Evolutionary conservation across 331 rosid genomes (phyloP), one percentile per base, ranked within the genome.

Genomic region (Acacia concinna): DNA sequence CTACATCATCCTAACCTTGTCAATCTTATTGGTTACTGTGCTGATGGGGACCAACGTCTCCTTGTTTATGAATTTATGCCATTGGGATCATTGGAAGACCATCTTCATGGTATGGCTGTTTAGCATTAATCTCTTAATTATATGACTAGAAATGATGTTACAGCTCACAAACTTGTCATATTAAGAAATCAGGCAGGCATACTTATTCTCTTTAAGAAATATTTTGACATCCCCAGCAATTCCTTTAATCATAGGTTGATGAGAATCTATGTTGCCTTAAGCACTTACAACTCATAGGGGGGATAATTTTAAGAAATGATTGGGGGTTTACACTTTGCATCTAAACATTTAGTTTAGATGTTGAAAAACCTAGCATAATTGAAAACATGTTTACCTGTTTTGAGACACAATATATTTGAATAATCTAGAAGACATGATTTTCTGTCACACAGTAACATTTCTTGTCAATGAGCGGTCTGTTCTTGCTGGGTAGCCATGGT

Each of bases 11-110:
- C 90, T 32, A 93, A 93, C 76, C 86, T 93, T 27, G 94, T 93
- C 79, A 93, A 84, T 86, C 87, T 93, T 79, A 93, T 93, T 82
- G 98, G 97, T 49, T 91, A 93, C 60, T 93, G 98, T 86, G 98
- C 97, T 27, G 98, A 93, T 84, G 98, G 98, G 43, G 98, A 93
- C 73, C 98, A 93, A 71, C 91, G 98, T 76, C 98, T 93, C 78
- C 98, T 93, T 81, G 98, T 93, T 68, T 93, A 91, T 88, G 97
- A 91, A 68, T 91, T 87, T 86, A 91, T 93, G 98, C 92, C 98
- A 44, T 72, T 93, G 86, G 97, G 98, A 72, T 91, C 98, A 46
- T 85, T 93, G 84, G 98, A 93, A 82, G 98, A 94, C 82, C 98
- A 94, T 82, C 97, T 94, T 81, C 98, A 86, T 63, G 96, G 97